Evolutionary conservation across 2,329 filamentous ascomycete species (phyloP).

Genomic region (Incumbomyces lentus): DNA sequence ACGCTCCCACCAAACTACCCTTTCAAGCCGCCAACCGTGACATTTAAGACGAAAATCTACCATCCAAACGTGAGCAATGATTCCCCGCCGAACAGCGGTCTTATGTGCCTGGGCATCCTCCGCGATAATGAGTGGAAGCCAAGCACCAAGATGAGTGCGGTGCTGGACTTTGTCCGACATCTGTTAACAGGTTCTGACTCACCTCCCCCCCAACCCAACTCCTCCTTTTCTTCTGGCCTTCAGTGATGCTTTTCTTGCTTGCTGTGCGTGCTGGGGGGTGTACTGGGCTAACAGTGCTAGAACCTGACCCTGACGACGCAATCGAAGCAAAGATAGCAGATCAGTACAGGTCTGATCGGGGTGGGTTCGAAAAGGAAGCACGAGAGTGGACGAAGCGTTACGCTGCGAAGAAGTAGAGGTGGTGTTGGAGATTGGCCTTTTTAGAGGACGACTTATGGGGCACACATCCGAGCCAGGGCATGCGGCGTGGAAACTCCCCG

Average conservation of each 20-base stretch:
- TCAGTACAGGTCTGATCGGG: slow-evolving; percentile 60
- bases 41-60: slow-evolving; percentile 84
- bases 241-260: too few relatives aligned
- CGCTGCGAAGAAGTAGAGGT: slow-evolving; percentile 41
- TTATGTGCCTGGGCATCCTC: slow-evolving; percentile 75
- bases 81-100: slow-evolving; percentile 47
- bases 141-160: slow-evolving; percentile 61
- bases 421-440: too few relatives aligned
- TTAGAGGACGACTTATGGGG: too few relatives aligned
- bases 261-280: background rate
- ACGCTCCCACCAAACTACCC: slow-evolving; percentile 71
- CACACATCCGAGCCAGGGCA: too few relatives aligned
- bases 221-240: too few relatives aligned
- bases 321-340: slow-evolving; percentile 80
- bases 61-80: slow-evolving; percentile 64
- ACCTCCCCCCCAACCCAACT: too few relatives aligned
- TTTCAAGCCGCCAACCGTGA: slow-evolving; percentile 74
- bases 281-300: slow-evolving; percentile 24
- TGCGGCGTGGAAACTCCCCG: too few relatives aligned
- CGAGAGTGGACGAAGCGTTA: slow-evolving; percentile 64
- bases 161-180: slow-evolving; percentile 65
- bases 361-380: slow-evolving; percentile 64
- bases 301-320: slow-evolving; percentile 81
- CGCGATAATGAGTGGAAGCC: slow-evolving; percentile 90
- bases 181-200: slow-evolving; percentile 42